Conservation (phyloP, 495 filamentous ascomycete genomes). For the Podospora australis region DNA sequence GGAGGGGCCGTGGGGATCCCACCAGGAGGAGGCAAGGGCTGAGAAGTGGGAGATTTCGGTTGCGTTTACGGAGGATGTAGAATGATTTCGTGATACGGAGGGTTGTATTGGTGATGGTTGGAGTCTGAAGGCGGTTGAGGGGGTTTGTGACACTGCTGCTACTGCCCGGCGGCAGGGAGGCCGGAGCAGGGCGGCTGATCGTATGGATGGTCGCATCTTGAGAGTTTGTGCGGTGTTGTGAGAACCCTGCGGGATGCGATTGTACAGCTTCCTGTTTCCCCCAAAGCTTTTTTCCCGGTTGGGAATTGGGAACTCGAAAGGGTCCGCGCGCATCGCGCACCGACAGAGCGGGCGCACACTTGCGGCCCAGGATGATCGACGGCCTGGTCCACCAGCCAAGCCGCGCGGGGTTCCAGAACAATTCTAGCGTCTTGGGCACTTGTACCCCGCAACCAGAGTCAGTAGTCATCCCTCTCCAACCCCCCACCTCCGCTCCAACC, state of each 20-base stretch:
- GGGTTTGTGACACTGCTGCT: not conserved
- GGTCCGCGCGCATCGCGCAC: not conserved
- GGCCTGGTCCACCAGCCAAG: not conserved
- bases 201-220: slow-evolving; percentile 18
- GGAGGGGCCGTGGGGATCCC: slow-evolving; percentile 91
- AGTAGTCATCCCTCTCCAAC: too few species aligned
- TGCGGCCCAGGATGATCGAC: not conserved
- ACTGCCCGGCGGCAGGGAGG: not conserved
- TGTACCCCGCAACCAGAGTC: slow-evolving; percentile 1
- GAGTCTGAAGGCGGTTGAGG: slow-evolving; percentile 2
- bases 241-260: slow-evolving; percentile 4
- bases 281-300: not conserved
- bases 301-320: not conserved
- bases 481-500: not conserved
- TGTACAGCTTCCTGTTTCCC: not conserved
- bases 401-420: slow-evolving; percentile 21
- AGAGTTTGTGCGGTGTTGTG: not conserved
- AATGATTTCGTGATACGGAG: slow-evolving; percentile 5
- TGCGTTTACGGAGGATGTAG: slow-evolving; percentile 62
- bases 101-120: slow-evolving; percentile 2
- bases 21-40: slow-evolving; percentile 87
- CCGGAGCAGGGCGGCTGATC: slow-evolving; percentile 1
- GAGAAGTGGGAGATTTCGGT: slow-evolving; percentile 92
- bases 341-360: not conserved
- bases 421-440: slow-evolving; percentile 18